phyloP scores from a whole-genome alignment of 2,329 filamentous ascomycete species.

The Aulographum hederae region DNA sequence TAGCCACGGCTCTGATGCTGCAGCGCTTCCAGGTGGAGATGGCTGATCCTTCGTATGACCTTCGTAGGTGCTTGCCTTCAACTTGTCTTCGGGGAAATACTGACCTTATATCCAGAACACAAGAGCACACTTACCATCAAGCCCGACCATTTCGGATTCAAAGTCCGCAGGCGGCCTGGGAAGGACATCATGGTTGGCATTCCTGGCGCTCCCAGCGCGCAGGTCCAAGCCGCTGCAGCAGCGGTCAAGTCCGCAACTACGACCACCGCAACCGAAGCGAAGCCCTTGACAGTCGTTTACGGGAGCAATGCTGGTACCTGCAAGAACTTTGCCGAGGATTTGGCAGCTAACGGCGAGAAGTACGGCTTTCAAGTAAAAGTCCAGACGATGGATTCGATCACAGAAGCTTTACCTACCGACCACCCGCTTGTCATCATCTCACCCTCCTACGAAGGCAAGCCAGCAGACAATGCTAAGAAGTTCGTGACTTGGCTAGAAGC shows the following conservation, averaged over 20 bases:
- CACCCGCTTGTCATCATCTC: slow-evolving; percentile 21
- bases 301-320: slow-evolving; percentile 24
- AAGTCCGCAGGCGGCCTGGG: too few species aligned
- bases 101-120: too few species aligned
- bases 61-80: too few species aligned
- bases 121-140: slow-evolving; percentile 30
- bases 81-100: too few species aligned
- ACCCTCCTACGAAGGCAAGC: slow-evolving; percentile 23
- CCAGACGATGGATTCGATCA: slow-evolving; percentile 16
- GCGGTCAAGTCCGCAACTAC: too few species aligned
- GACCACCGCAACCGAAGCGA: too few species aligned
- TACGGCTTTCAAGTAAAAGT: slow-evolving; percentile 18
- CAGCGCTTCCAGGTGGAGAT: slow-evolving; percentile 25
- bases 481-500: slow-evolving; percentile 22
- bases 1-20: slow-evolving; percentile 24
- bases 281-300: too few species aligned
- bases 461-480: slow-evolving; percentile 23
- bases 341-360: slow-evolving; percentile 16
- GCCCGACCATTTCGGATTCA: too few species aligned
- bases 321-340: slow-evolving; percentile 19
- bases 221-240: too few species aligned
- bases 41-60: slow-evolving; percentile 24
- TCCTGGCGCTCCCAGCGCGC: too few species aligned
- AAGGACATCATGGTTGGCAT: too few species aligned
- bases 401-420: slow-evolving; percentile 16